Conservation (phyloP, 2,329 filamentous ascomycete species). For the Nothophaeocryptopus gaeumannii region DNA sequence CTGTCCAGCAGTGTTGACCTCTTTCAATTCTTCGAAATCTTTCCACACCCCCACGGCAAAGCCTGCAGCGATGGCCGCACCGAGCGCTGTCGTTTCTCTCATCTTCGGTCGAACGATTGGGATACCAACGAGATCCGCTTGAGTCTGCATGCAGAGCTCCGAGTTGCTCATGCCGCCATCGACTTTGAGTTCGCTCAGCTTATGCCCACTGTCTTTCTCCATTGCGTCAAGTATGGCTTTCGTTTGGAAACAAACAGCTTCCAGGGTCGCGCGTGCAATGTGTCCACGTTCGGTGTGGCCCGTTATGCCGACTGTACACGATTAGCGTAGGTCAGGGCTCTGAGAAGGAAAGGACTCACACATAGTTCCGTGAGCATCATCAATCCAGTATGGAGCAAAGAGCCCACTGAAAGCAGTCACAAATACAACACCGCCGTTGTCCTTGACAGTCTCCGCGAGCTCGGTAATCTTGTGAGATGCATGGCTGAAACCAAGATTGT, state of each 20-base stretch:
- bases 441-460: constrained; percentile 61
- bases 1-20: constrained; percentile 68
- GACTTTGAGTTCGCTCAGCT: constrained; percentile 71
- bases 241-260: constrained; percentile 89
- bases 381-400: constrained; percentile 93
- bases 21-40: constrained; percentile 68
- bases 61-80: constrained; percentile 83
- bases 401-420: constrained; percentile 89
- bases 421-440: constrained; percentile 80
- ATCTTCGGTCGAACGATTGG: constrained; percentile 80
- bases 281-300: constrained; percentile 82
- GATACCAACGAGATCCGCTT: constrained; percentile 82
- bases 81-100: constrained; percentile 86
- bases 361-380: constrained; percentile 84
- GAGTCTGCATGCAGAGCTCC: constrained; percentile 85
- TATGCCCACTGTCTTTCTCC: constrained; percentile 78
- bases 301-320: constrained; percentile 29
- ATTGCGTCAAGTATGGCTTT: constrained; percentile 92
- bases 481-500: constrained; percentile 64
- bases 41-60: constrained; percentile 78
- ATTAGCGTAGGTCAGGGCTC: no score
- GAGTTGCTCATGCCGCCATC: constrained; percentile 89
- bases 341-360: constrained; percentile 35
- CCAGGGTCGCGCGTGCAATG: constrained; percentile 82
- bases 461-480: constrained; percentile 63